Percentiles rank a stretch among this genome's conserved stretches.
Conservation (phyloP, 306 rosid genomes). For the Amphicarpaea edgeworthii region DNA sequence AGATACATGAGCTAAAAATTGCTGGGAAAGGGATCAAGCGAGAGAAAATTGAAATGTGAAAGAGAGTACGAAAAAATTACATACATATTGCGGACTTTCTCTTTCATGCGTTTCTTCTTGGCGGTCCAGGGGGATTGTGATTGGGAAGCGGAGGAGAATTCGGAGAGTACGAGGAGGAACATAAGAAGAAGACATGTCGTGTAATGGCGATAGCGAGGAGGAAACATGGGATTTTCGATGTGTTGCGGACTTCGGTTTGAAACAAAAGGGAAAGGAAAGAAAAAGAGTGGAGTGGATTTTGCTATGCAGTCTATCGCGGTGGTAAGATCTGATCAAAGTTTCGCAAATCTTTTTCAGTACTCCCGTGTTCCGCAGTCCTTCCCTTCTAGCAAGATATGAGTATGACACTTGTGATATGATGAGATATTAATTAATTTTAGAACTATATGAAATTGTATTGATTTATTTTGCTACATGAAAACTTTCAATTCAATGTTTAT, state of each 20-base stretch:
- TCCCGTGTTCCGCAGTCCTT: background rate
- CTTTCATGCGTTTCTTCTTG: conserved; percentile 82
- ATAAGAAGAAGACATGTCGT: conserved; percentile 59
- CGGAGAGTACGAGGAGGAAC: conserved; percentile 51
- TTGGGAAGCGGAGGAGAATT: conserved; percentile 47
- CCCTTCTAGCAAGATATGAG: background rate
- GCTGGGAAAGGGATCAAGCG: background rate
- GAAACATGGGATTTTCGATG: conserved; percentile 33
- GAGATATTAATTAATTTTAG: too few relatives aligned
- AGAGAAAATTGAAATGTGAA: conserved; percentile 24
- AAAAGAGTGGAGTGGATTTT: conserved; percentile 23
- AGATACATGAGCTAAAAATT: conserved; percentile 16
- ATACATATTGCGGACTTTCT: conserved; percentile 89
- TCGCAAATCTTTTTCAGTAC: background rate
- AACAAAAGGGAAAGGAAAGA: conserved; percentile 11
- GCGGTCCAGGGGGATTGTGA: conserved; percentile 56
- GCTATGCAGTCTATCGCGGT: conserved; percentile 23
- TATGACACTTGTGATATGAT: background rate
- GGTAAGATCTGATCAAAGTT: conserved; percentile 34
- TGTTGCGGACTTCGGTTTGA: conserved; percentile 34
- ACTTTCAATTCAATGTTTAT: too few relatives aligned
- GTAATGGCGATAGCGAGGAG: conserved; percentile 50
- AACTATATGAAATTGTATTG: too few relatives aligned
- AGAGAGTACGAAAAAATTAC: background rate
- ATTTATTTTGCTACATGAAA: too few relatives aligned